Evolutionary conservation across 2,329 filamentous ascomycete species (phyloP), one percentile per base, ranked within the genome.

Genomic region (Thyridium curvatum): DNA sequence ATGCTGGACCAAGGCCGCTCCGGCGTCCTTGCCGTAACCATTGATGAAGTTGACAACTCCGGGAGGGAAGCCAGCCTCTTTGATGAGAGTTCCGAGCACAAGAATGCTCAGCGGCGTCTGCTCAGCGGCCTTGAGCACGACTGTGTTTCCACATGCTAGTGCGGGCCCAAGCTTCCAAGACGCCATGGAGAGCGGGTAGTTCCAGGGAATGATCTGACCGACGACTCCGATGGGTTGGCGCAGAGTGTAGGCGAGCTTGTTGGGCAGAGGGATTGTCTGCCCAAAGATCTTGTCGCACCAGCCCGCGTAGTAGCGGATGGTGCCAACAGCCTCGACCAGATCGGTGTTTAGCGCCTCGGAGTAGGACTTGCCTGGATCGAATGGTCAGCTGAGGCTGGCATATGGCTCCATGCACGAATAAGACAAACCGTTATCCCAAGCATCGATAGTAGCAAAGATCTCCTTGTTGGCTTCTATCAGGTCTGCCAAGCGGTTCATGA

Each of bases 41-140:
- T 84, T 85, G 39, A 87, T 52, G 35, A 88, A 70, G 55, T 87
- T 87, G 47, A 88, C 63, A 4, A 87, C 83, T 28, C 84, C 84
- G 1, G 83, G 74, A 5, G 84, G 84, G 55, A 87, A 87, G 0
- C 84, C 84, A 8, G 82, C 82, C 51, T 86, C 72, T 43, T 78
- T 77, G 46, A 86, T 68, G 12, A 87, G 64, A 4, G 69, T 73
- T 1, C 70, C 83, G 1, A 87, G 66, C 39, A 79, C 75, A 8
- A 82, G 60, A 46, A 74, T 73, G 41, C 69, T 76, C 13, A 82
- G 60, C 4, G 78, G 78, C 2, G 77, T 79, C 54, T 79, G 74
- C 50, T 82, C 77, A 9, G 77, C 72, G 4, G 76, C 68, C 59
- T 82, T 82, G 28, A 82, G 58, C 29, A 82, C 66, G 15, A 82